Base-by-base conservation (phyloP, 352 stramenopile genomes). In the Pseudoperonospora humuli region DNA sequence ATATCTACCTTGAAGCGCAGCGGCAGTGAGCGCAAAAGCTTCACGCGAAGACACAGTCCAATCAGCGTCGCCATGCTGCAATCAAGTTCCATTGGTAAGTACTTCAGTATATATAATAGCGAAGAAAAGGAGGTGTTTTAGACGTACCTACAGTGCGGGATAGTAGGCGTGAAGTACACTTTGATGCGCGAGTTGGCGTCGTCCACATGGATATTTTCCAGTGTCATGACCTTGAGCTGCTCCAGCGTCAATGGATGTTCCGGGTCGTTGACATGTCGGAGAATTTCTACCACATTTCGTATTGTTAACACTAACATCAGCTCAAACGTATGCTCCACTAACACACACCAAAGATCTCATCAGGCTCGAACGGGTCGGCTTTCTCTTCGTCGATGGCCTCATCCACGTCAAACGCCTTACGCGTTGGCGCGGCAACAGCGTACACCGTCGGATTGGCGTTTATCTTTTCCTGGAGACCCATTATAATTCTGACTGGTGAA, bases 31-130 rank as follows among this genome's bases (percentile, higher is more conserved):
- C 94, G 82, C 44, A 97, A 53, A 24, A 98, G 68, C 71, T 98
- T 98, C n/a, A 98, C 93, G 38, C 84, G 75, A 17, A 98, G 58
- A 46, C 87, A 97, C 9, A 98, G 59, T 3, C 95, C 95, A 55
- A 98, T 98, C 14, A 98, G 68, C 33, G 95, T 98, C 9, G 93
- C 93, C 95, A 98, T 98, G 53, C 78, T 95, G 38, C 21, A 13
- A 7, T 24, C 23, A 41, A 13, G 45, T 8, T n/a, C 15, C 2
- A 37, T 19, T 17, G 0, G 10, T 40, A 29, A 40, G 20, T 10
- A 36, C 9, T 23, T 34, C 15, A 33, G 11, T 26, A 55, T 20
- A 45, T 32, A 33, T 9, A 23, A 32, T 17, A 53, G n/a, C 21
- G 43, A 26, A 39, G 2, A 44, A 26, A 5, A 13, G n/a, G 31